These are phyloP conservation scores for Ganoderma sp. DNA, from an alignment of 1,284 basidiomycete genomes.

Conservation along the genomic window DNA sequence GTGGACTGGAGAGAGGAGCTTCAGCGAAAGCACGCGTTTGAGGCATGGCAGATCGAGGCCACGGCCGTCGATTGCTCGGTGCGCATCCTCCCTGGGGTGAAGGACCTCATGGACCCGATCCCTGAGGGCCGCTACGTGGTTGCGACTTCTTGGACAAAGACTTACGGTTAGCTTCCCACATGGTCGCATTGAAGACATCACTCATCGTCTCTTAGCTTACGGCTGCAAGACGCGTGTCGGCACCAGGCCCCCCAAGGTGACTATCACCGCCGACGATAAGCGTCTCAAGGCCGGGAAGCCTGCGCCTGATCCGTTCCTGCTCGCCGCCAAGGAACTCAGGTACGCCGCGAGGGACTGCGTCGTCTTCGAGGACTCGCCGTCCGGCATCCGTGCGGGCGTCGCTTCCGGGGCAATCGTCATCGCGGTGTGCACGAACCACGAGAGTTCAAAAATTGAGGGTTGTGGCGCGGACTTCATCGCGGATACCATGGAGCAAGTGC, in stretches of 20 bases:
- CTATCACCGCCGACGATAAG: slow-evolving; percentile 81
- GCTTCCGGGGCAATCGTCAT: slow-evolving; percentile 77
- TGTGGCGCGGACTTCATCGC: slow-evolving; percentile 73
- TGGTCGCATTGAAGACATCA: neutral
- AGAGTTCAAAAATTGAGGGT: slow-evolving; percentile 58
- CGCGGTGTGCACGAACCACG: slow-evolving; percentile 75
- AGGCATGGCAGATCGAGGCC: slow-evolving; percentile 55
- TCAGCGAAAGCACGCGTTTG: neutral
- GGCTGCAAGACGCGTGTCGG: slow-evolving; percentile 77
- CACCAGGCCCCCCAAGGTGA: slow-evolving; percentile 72
- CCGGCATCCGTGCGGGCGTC: slow-evolving; percentile 74
- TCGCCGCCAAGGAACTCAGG: slow-evolving; percentile 75
- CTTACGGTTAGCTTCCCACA: slow-evolving; percentile 48
- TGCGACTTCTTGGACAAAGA: slow-evolving; percentile 79
- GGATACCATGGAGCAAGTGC: slow-evolving; percentile 62
- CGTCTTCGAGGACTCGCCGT: slow-evolving; percentile 79
- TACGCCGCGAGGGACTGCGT: slow-evolving; percentile 62
- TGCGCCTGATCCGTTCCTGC: slow-evolving; percentile 76
- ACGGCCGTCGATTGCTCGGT: slow-evolving; percentile 38
- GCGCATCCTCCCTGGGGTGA: slow-evolving; percentile 61
- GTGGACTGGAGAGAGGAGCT: neutral
- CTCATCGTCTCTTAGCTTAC: slow-evolving; percentile 42
- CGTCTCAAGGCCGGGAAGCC: slow-evolving; percentile 71
- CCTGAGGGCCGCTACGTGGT: slow-evolving; percentile 74
- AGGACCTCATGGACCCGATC: slow-evolving; percentile 69